These are phyloP conservation scores for Cercospora zeina DNA, from an alignment of 2,329 filamentous ascomycete species.

Conservation along the genomic window DNA sequence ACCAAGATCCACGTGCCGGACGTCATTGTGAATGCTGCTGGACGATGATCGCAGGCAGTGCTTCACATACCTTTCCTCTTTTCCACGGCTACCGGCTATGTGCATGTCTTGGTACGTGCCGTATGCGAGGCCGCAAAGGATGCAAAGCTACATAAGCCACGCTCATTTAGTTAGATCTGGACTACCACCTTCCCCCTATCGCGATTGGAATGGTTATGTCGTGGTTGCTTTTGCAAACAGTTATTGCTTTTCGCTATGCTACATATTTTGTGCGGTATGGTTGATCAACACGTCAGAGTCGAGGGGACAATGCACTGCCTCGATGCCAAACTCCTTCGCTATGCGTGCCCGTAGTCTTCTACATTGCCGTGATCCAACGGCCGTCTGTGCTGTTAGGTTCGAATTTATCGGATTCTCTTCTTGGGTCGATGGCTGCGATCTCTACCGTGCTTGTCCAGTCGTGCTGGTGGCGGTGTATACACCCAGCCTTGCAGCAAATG, in stretches of 20 bases:
- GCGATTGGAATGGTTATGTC: neutral
- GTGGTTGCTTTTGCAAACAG: neutral
- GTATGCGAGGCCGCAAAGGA: neutral
- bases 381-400: neutral
- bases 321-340: constrained; percentile 16
- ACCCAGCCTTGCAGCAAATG: constrained; percentile 34
- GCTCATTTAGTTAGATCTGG: neutral
- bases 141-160: neutral
- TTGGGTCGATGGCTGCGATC: constrained; percentile 42
- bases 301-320: neutral
- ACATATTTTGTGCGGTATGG: neutral
- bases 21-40: constrained; percentile 3
- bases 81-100: constrained; percentile 5
- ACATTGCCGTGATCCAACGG: neutral
- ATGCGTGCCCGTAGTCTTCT: constrained; percentile 12
- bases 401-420: constrained; percentile 33
- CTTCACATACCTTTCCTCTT: constrained; percentile 2
- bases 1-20: neutral
- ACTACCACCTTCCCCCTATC: neutral
- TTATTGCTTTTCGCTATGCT: constrained; percentile 10
- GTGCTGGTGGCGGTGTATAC: constrained; percentile 41
- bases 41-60: constrained; percentile 4
- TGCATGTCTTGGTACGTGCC: constrained; percentile 12
- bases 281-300: neutral
- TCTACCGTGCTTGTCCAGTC: constrained; percentile 41